Base-by-base conservation (phyloP, 306 rosid species). In the Acacia crassicarpa region DNA sequence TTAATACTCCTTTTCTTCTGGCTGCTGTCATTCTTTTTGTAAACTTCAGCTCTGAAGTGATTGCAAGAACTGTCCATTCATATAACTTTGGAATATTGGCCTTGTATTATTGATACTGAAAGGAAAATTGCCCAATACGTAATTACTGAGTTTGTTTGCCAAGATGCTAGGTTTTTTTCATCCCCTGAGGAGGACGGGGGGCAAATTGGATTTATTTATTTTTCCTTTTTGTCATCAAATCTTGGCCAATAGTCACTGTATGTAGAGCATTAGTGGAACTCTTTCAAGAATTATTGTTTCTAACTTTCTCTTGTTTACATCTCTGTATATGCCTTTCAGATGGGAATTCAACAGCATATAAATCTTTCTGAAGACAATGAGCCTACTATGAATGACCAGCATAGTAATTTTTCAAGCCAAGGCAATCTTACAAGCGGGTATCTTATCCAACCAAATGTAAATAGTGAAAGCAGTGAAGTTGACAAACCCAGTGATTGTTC, bases 311-410 rank as follows among this genome's bases (percentile, higher is more conserved):
- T 44, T 79, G 54, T 35, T 83, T 74, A 51, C 67, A 27, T 79
- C 87, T 76, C 65, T 75, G 23, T 83, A 48, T 74, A 43, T 78
- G 81, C 75, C 75, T 88, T 76, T 76, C 84, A 90, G 93, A 96
- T 96, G 99, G 97, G 71, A 72, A 87, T 75, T 79, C 81, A 74
- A 80, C 87, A 83, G 62, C 82, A 25, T 78, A 85, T 83, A 78
- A 75, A 74, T 63, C 86, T 72, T 78, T 15, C 78, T 41, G 83
- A 83, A 77, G 90, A 74, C 45, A 83, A 81, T 3, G 89, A 86
- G 67, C 79, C 85, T 62, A 78, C 79, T 65, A 74, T 86, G 72
- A 69, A 87, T 82, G 81, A 86, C 71, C 44, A 73, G 9, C 76
- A 79, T 30, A 51, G 81, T 72, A 80, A 65, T 80, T 80, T 76